Conservation (phyloP, 371 early-diverging fungal species). For the Mucor piriformis region DNA sequence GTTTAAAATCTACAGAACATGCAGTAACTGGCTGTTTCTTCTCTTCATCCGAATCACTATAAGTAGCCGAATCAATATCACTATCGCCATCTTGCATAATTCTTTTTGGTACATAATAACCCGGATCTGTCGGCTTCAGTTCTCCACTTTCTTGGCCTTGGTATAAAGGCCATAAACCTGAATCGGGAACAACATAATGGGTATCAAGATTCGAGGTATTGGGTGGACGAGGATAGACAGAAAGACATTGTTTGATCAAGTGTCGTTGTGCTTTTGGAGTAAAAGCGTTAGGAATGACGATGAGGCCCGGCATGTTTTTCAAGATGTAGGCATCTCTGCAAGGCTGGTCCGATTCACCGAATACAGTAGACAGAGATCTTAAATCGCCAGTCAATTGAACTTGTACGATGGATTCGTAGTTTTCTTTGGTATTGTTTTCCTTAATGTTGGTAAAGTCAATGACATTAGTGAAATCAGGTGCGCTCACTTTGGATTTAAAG, state of each 20-base stretch:
- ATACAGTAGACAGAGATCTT: slow-evolving; percentile 14
- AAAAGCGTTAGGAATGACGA: slow-evolving; percentile 76
- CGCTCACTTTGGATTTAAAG: slow-evolving; percentile 63
- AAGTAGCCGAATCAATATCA: background rate
- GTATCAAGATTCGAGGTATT: slow-evolving; percentile 85
- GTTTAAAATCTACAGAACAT: slow-evolving; percentile 30
- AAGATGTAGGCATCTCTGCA: slow-evolving; percentile 21
- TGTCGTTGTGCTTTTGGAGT: slow-evolving; percentile 66
- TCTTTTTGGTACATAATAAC: slow-evolving; percentile 27
- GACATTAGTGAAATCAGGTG: slow-evolving; percentile 59
- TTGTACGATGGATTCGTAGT: slow-evolving; percentile 29
- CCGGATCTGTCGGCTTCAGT: slow-evolving; percentile 23
- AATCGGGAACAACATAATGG: slow-evolving; percentile 72
- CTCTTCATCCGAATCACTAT: slow-evolving; percentile 7
- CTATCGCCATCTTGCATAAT: slow-evolving; percentile 8
- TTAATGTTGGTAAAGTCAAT: slow-evolving; percentile 52
- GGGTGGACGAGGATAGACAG: slow-evolving; percentile 69
- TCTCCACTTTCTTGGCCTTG: slow-evolving; percentile 35
- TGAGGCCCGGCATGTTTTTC: slow-evolving; percentile 44
- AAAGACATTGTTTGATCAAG: slow-evolving; percentile 66
- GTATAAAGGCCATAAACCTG: slow-evolving; percentile 69
- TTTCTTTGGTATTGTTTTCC: slow-evolving; percentile 24
- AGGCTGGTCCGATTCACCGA: slow-evolving; percentile 15
- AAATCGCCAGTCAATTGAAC: slow-evolving; percentile 32
- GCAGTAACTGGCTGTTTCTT: slow-evolving; percentile 15